phyloP scores from a whole-genome alignment of 108 stramenopile genomes.

The Chaetoceros muelleri region DNA sequence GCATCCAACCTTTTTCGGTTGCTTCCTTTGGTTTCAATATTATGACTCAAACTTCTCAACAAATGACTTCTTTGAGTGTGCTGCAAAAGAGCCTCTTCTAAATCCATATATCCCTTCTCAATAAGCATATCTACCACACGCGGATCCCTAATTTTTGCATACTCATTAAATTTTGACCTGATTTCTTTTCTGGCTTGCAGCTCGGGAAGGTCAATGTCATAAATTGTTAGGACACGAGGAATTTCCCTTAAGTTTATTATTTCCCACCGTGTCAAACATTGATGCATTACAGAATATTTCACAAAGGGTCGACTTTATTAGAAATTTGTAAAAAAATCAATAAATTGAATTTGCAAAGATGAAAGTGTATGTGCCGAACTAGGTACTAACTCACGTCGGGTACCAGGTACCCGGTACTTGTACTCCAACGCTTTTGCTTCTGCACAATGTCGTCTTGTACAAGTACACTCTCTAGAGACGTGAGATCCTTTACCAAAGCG shows the following conservation, averaged over 20 bases:
- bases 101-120: constrained; percentile 82
- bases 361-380: too few species aligned
- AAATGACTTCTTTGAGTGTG: constrained; percentile 87
- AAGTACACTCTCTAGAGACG: too few species aligned
- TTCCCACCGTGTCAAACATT: too few species aligned
- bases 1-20: constrained; percentile 53
- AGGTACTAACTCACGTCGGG: too few species aligned
- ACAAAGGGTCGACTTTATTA: too few species aligned
- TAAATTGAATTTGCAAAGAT: too few species aligned
- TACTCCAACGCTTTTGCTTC: too few species aligned
- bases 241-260: constrained; percentile 72
- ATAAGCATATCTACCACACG: constrained; percentile 76
- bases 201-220: constrained; percentile 79
- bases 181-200: constrained; percentile 51
- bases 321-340: too few species aligned
- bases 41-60: constrained; percentile 68
- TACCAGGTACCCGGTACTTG: too few species aligned
- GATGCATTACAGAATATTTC: too few species aligned
- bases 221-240: constrained; percentile 81
- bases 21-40: constrained; percentile 39
- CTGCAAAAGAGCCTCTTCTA: constrained; percentile 86
- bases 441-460: too few species aligned
- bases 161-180: constrained; percentile 54
- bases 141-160: constrained; percentile 59
- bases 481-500: too few species aligned